phyloP scores from a whole-genome alignment of 139 green algal genomes.

The Nannochloris sp. region DNA sequence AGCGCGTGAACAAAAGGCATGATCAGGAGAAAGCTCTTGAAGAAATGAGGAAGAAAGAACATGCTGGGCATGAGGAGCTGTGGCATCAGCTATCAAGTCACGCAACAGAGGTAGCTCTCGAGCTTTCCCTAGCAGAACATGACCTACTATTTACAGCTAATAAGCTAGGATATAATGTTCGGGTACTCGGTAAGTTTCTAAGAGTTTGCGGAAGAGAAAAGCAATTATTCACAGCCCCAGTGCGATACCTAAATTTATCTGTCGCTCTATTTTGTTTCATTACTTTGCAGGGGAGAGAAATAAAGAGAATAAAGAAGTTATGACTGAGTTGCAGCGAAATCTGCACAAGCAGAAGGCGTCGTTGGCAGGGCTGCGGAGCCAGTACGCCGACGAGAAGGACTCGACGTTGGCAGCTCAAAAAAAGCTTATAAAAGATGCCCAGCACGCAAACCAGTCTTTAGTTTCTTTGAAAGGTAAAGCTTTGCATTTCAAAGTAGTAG shows the following conservation, averaged over 20 bases:
- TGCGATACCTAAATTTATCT: too few species aligned
- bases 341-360: conserved; percentile 15
- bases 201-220: too few species aligned
- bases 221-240: too few species aligned
- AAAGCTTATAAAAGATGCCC: neutral
- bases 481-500: neutral
- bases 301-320: conserved; percentile 20
- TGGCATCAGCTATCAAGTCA: neutral
- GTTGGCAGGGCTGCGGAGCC: neutral
- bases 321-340: conserved; percentile 16
- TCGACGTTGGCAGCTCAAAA: neutral
- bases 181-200: conserved; percentile 15
- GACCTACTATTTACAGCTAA: conserved; percentile 5
- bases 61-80: neutral
- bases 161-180: conserved; percentile 26
- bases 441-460: neutral
- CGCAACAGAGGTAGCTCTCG: neutral
- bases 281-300: conserved; percentile 12
- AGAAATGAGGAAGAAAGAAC: neutral
- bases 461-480: neutral
- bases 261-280: neutral
- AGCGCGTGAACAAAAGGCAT: neutral
- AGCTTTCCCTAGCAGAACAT: neutral
- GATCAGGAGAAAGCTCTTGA: neutral
- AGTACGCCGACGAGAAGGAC: neutral